Base-by-base conservation (phyloP, 2,329 filamentous ascomycete genomes). In the Penicillium sp. region DNA sequence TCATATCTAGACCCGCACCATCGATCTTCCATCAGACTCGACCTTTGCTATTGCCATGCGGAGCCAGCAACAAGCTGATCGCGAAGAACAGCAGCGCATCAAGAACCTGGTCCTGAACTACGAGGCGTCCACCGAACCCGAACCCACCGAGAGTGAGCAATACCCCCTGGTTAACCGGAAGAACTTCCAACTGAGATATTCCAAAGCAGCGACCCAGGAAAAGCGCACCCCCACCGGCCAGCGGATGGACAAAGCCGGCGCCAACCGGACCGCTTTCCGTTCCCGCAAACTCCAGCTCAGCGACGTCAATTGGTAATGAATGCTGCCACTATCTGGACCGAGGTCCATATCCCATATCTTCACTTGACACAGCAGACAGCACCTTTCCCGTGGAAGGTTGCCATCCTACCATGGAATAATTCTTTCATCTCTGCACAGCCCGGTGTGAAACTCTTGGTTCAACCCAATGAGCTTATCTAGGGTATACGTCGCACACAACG, bases 31-130 rank as follows among this genome's bases (percentile, higher is more conserved):
- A 4, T 83, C 91, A 2, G 87, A 98, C 67, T 97, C 93, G 0
- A 90, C 83, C 43, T 96, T 98, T 71, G 93, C 93, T 6, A 80
- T 97, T 57, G 93, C 93, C 38, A 93, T 98, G 89, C 93, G 88
- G 67, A 89, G 81, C 53, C 90, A 97, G 72, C 90, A 96, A 66
- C 87, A 94, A 70, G 91, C 89, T 3, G 91, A 97, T 67, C 85
- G 86, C 46, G 93, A 95, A 65, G 94, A 98, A 69, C 91, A 98
- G 69, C 89, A 96, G 69, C 87, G 93, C 55, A 98, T 98, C 80
- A 98, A 98, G 75, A 95, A 88, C 63, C 77, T 98, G 40, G 93
- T 98, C 47, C 76, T 98, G 60, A 97, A 96, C 70, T 95, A 96
- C 65, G 93, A 98, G 71, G 81, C 95, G 65, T 83, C 88, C 45